phyloP scores from a whole-genome alignment of 257 asterid species.

The Capsicum chinense region DNA sequence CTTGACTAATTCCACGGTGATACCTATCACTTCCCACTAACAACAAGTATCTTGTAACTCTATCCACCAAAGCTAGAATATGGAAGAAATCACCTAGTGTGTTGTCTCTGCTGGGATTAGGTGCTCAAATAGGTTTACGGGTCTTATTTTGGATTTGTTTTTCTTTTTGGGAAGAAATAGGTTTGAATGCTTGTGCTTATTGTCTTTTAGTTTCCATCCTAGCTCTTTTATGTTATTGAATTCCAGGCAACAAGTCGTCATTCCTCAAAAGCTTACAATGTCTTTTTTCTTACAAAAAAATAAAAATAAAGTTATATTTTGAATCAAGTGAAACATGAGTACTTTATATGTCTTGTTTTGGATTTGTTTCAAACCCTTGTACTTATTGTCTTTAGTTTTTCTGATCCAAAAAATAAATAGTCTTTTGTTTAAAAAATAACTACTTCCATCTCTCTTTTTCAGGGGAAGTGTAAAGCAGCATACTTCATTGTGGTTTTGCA shows the following conservation, averaged over 20 bases:
- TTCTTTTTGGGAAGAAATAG: not conserved
- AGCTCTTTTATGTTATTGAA: not conserved
- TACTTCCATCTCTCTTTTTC: constrained; percentile 16
- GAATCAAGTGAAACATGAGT: constrained; percentile 15
- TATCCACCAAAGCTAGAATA: too few relatives aligned
- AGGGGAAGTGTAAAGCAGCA: constrained; percentile 46
- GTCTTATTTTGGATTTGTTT: not conserved
- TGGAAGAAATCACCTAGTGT: too few relatives aligned
- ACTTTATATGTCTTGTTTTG: not conserved
- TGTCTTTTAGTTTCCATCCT: not conserved
- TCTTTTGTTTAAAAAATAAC: not conserved
- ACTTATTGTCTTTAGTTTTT: not conserved
- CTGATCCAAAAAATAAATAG: constrained; percentile 2
- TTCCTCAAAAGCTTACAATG: not conserved
- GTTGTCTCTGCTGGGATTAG: too few relatives aligned
- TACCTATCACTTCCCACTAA: too few relatives aligned
- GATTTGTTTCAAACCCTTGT: not conserved
- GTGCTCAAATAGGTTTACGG: not conserved
- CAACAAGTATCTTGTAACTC: too few relatives aligned
- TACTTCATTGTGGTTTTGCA: constrained; percentile 41
- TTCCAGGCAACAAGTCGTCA: constrained; percentile 21
- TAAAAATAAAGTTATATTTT: not conserved
- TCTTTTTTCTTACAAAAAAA: not conserved
- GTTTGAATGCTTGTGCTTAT: not conserved
- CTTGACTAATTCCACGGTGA: too few relatives aligned